Conservation (phyloP, 2,329 filamentous ascomycete genomes). For the Cytospora paraplurivora region DNA sequence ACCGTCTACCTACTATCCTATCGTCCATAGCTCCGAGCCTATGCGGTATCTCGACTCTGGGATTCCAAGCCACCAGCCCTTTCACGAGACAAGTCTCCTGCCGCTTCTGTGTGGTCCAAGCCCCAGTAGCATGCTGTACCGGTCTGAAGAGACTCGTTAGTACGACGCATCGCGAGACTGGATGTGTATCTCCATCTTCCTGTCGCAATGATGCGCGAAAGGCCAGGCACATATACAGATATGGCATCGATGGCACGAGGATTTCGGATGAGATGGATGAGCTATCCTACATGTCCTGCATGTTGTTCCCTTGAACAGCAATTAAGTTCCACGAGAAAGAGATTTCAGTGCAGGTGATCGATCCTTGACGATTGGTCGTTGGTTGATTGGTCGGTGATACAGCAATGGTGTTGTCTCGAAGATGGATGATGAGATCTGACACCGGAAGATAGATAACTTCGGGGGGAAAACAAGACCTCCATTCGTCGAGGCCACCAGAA, state of each 20-base stretch:
- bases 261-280: not conserved
- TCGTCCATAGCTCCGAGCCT: too few relatives aligned
- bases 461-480: not conserved
- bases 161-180: too few relatives aligned
- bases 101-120: too few relatives aligned
- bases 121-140: too few relatives aligned
- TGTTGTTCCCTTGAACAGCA: not conserved
- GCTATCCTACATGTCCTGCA: not conserved
- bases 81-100: too few relatives aligned
- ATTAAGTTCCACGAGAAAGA: not conserved
- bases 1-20: too few relatives aligned
- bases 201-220: too few relatives aligned
- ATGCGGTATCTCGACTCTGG: too few relatives aligned
- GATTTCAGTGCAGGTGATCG: not conserved
- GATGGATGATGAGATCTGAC: not conserved
- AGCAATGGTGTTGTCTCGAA: not conserved
- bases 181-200: too few relatives aligned
- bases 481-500: slow-evolving; percentile 4
- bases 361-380: not conserved
- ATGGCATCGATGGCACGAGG: not conserved
- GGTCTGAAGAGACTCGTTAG: too few relatives aligned
- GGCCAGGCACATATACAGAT: too few relatives aligned
- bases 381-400: not conserved
- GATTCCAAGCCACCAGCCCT: too few relatives aligned
- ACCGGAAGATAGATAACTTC: not conserved